Evolutionary conservation across 2,329 filamentous ascomycete genomes (phyloP), one percentile per base, ranked within the genome.

Genomic region (Talaromyces atroroseus): DNA sequence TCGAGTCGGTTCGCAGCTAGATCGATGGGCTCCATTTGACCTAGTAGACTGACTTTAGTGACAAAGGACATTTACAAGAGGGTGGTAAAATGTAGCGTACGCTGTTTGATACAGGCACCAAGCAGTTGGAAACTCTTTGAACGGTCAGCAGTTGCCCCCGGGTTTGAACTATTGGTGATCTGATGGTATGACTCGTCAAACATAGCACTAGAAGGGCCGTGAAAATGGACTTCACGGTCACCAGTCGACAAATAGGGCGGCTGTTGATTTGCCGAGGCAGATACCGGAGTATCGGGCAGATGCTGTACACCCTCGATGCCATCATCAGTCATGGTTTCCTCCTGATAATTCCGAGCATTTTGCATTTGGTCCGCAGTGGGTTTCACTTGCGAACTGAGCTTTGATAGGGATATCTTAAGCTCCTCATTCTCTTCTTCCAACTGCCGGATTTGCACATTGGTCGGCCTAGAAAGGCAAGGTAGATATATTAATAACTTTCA

Each of bases 21-120:
- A 59, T 82, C 77, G 54, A 81, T 66, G 0, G 71, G 69, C 56
- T 82, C 80, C 10, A 81, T 65, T 56, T 82, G 80, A 61, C 78
- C 66, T 68, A 34, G 52, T n/a, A 10, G 32, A 52, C 42, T 46
- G 50, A 2, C 47, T 21, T 8, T 29, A 47, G 20, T 32, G 48
- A 11, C 20, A 49, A 23, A 23, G 18, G 5, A 6, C 18, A 34
- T 44, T 5, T 8, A 52, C n/a, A 11, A 4, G 26, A 16, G 11
- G 18, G 3, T 2, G 1, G 7, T 7, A 16, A 24, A 32, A 32
- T 26, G n/a, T 26, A 57, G 44, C 61, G 52, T 60, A 64, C 60
- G 61, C 47, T 62, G 63, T 48, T 62, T 65, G 18, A 65, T 65
- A 26, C 64, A 61, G 1, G 60, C 59, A 56, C 67, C 63, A 40